A percentile compares a stretch with the other conserved stretches of the same genome.
Conservation (phyloP, 768 basidiomycete genomes). For the Hortiboletus campestris region DNA sequence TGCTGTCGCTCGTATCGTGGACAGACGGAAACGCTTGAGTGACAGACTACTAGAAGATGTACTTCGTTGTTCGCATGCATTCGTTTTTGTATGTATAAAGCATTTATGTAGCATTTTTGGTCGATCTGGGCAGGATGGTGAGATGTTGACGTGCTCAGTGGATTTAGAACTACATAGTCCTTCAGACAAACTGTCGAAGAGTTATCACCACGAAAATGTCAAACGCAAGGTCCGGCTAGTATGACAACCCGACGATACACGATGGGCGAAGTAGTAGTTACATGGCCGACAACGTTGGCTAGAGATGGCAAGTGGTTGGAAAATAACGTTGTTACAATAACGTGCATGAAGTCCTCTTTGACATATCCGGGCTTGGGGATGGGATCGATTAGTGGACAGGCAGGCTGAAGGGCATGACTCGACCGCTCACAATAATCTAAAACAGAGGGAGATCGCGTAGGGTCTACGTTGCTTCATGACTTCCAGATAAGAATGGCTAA, state of each 20-base stretch:
- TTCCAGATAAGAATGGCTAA: conserved; percentile 96
- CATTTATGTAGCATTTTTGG: conserved; percentile 4
- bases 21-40: not conserved
- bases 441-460: conserved; percentile 8
- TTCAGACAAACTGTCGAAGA: not conserved
- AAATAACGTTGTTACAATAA: conserved; percentile 26
- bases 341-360: conserved; percentile 18
- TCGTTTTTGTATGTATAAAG: conserved; percentile 21
- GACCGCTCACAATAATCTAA: conserved; percentile 27
- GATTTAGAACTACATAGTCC: not conserved
- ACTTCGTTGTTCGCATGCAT: conserved; percentile 17
- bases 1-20: conserved; percentile 10
- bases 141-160: not conserved
- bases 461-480: conserved; percentile 50
- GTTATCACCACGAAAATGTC: not conserved
- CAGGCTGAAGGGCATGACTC: not conserved
- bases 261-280: conserved; percentile 18
- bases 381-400: not conserved
- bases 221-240: not conserved
- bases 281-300: conserved; percentile 19
- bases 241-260: conserved; percentile 18
- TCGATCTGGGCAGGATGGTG: not conserved
- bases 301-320: conserved; percentile 14
- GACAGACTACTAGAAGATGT: conserved; percentile 12
- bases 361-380: conserved; percentile 11